phyloP scores from a whole-genome alignment of 768 basidiomycete species.

The Mycena floridula region DNA sequence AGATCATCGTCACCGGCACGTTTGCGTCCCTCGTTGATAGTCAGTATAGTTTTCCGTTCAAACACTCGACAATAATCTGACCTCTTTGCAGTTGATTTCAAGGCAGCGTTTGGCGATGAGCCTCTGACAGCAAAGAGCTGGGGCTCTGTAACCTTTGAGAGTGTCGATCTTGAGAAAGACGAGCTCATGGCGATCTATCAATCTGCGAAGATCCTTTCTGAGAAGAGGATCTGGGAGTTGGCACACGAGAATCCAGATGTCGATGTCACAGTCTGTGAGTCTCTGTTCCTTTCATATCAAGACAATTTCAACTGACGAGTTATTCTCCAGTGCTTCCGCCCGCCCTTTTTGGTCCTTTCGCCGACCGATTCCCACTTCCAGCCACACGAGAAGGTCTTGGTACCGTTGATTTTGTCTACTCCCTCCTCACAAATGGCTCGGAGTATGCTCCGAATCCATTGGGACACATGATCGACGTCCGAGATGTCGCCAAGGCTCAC shows the following conservation, averaged over 20 bases:
- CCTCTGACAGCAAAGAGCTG: conserved; percentile 3
- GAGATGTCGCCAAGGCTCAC: conserved; percentile 10
- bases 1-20: conserved; percentile 7
- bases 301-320: background rate
- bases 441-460: conserved; percentile 2
- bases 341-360: conserved; percentile 14
- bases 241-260: conserved; percentile 16
- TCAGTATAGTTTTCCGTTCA: background rate
- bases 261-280: conserved; percentile 14
- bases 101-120: conserved; percentile 2
- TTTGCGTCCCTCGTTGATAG: conserved; percentile 4
- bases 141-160: conserved; percentile 5
- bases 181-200: conserved; percentile 10
- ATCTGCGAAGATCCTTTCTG: conserved; percentile 18
- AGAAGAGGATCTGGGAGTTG: conserved; percentile 17
- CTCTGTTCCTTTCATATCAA: background rate
- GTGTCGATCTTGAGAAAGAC: background rate
- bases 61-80: background rate
- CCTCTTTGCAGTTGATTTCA: background rate
- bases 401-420: conserved; percentile 2
- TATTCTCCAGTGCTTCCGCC: conserved; percentile 10
- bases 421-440: conserved; percentile 1
- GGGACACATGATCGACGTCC: conserved; percentile 9
- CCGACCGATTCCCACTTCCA: conserved; percentile 7
- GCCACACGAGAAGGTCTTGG: background rate